Percentiles rank a stretch among this genome's conserved stretches.
These are phyloP conservation scores for Ophiocordyceps camponoti-leonardi DNA, from an alignment of 2,329 filamentous ascomycete species.

Conservation along the genomic window DNA sequence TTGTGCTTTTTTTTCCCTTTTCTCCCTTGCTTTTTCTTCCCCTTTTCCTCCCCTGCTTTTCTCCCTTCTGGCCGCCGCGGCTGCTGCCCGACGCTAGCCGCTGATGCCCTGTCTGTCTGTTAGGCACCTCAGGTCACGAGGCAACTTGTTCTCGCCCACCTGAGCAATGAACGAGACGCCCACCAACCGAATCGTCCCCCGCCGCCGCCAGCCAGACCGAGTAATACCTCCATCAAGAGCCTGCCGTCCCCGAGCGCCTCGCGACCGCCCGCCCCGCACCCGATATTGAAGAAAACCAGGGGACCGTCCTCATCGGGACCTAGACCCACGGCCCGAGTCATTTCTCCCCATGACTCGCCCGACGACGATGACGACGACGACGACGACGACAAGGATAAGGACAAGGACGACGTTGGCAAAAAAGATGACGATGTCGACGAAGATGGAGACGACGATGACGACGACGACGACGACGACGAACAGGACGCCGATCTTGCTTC, in stretches of 20 bases:
- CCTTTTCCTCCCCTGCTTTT: too few species aligned
- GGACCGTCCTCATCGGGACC: slow-evolving; percentile 34
- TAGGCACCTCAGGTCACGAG: slow-evolving; percentile 13
- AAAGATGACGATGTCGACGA: slow-evolving; percentile 4
- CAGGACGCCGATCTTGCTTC: slow-evolving; percentile 17
- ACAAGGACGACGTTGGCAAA: too few species aligned
- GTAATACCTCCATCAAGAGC: slow-evolving; percentile 7
- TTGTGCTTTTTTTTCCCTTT: too few species aligned
- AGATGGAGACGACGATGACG: slow-evolving; percentile 10
- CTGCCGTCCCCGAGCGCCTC: slow-evolving; percentile 21
- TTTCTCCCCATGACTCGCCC: slow-evolving; percentile 32
- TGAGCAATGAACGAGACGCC: slow-evolving; percentile 4
- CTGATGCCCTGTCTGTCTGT: not conserved
- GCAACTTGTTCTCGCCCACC: slow-evolving; percentile 11
- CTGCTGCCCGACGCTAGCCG: not conserved
- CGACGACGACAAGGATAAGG: slow-evolving; percentile 2
- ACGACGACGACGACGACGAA: slow-evolving; percentile 3
- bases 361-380: slow-evolving; percentile 12
- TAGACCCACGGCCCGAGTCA: slow-evolving; percentile 43
- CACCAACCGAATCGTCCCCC: slow-evolving; percentile 3
- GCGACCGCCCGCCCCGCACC: slow-evolving; percentile 31
- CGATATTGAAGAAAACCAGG: slow-evolving; percentile 42
- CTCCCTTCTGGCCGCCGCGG: too few species aligned
- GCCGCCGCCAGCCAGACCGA: slow-evolving; percentile 4
- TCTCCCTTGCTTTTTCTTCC: too few species aligned